Evolutionary conservation across 805 yeast species (phyloP).

Genomic region (Myxozyma vanderwaltii): DNA sequence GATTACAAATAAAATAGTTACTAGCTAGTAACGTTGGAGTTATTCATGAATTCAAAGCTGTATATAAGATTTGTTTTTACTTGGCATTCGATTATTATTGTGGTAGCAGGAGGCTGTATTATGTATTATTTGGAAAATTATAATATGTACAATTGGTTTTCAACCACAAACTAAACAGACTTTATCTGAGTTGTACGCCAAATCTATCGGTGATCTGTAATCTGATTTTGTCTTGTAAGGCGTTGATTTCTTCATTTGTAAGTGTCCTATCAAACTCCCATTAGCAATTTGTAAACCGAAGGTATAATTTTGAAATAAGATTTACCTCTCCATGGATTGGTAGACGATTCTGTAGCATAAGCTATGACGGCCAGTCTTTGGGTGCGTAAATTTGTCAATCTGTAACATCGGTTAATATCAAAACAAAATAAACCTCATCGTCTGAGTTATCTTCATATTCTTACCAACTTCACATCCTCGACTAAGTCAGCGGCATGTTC

Average conservation of each 20-base stretch:
- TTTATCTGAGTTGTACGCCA: constrained; percentile 23
- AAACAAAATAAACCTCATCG: too few species aligned
- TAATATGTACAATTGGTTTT: background rate
- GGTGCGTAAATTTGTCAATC: constrained; percentile 81
- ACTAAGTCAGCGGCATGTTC: constrained; percentile 79
- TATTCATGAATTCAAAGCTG: too few species aligned
- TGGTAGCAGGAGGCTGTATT: background rate
- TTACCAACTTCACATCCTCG: constrained; percentile 68
- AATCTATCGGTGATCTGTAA: constrained; percentile 47
- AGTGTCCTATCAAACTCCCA: constrained; percentile 56
- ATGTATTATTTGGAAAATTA: background rate
- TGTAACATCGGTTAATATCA: constrained; percentile 26
- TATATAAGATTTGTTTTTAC: background rate
- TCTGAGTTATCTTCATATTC: background rate
- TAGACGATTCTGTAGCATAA: constrained; percentile 88
- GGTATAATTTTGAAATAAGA: too few species aligned
- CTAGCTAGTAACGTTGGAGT: background rate
- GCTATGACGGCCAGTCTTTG: constrained; percentile 73
- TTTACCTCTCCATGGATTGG: constrained; percentile 79
- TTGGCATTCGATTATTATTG: background rate
- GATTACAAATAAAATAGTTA: constrained; percentile 14
- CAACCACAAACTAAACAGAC: too few species aligned
- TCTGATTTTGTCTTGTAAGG: constrained; percentile 67
- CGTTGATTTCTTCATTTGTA: constrained; percentile 82
- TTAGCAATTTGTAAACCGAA: background rate